Evolutionary conservation across 2,329 filamentous ascomycete genomes (phyloP).

Genomic region (Aspergillus latus): DNA sequence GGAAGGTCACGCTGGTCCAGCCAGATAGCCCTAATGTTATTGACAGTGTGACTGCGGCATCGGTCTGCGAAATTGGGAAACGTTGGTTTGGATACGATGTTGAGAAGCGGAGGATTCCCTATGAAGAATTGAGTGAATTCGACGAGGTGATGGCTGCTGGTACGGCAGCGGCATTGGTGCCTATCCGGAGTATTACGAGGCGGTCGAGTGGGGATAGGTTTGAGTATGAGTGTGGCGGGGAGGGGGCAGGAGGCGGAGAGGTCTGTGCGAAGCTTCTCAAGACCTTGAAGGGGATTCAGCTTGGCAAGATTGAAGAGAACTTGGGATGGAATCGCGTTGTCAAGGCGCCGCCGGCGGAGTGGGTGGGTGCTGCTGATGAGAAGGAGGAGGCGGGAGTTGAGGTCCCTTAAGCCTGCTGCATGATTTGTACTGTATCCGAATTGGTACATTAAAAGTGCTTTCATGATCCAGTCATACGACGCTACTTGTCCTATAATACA

Average conservation of each 20-base stretch:
- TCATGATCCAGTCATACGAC: slow-evolving; percentile 8
- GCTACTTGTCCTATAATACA: slow-evolving; percentile 3
- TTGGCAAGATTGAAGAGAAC: slow-evolving; percentile 72
- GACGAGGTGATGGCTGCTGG: slow-evolving; percentile 86
- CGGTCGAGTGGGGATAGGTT: slow-evolving; percentile 58
- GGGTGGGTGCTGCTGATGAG: slow-evolving; percentile 26
- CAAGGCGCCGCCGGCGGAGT: slow-evolving; percentile 35
- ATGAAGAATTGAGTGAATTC: slow-evolving; percentile 63
- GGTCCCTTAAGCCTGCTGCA: slow-evolving; percentile 25
- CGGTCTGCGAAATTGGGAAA: slow-evolving; percentile 68
- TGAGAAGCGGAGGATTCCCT: slow-evolving; percentile 66
- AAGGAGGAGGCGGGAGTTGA: slow-evolving; percentile 25
- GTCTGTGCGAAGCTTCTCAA: slow-evolving; percentile 70
- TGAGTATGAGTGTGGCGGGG: slow-evolving; percentile 48
- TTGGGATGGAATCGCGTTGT: slow-evolving; percentile 67
- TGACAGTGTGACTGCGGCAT: slow-evolving; percentile 79
- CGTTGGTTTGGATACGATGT: slow-evolving; percentile 79
- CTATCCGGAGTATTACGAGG: slow-evolving; percentile 86
- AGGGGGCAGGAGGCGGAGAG: slow-evolving; percentile 56
- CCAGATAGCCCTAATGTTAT: slow-evolving; percentile 87
- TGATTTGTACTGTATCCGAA: background rate
- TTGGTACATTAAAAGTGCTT: slow-evolving; percentile 7
- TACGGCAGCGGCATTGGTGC: slow-evolving; percentile 86
- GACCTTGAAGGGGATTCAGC: slow-evolving; percentile 81
- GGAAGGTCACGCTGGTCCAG: slow-evolving; percentile 71